phyloP scores from a whole-genome alignment of 1,139 yeast genomes.

The Pichia sp. region DNA sequence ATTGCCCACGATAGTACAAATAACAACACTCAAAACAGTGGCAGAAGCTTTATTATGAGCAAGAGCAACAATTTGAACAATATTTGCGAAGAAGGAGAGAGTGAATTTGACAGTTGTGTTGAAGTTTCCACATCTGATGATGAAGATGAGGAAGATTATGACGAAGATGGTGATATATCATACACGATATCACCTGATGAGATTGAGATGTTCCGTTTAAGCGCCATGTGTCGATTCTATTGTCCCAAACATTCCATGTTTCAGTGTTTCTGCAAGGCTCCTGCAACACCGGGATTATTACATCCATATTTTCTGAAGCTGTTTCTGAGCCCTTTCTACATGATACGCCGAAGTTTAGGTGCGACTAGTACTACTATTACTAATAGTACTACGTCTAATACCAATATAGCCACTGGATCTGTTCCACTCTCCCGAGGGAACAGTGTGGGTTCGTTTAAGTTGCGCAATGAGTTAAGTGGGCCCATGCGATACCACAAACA shows the following conservation, averaged over 20 bases:
- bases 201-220: constrained; percentile 20
- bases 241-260: constrained; percentile 24
- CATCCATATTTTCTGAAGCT: no score
- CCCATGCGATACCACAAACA: no score
- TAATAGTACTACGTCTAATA: no score
- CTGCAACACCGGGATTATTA: no score
- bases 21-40: constrained; percentile 23
- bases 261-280: constrained; percentile 18
- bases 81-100: constrained; percentile 15
- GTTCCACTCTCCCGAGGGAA: no score
- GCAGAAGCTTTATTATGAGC: no score
- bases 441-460: no score
- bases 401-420: no score
- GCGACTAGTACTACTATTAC: no score
- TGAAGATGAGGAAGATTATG: constrained; percentile 13
- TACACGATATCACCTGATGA: constrained; percentile 15
- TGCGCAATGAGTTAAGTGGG: no score
- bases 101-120: constrained; percentile 8
- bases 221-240: constrained; percentile 13
- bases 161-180: constrained; percentile 14
- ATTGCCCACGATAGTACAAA: constrained; percentile 16
- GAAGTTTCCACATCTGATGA: constrained; percentile 4
- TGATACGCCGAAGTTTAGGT: no score
- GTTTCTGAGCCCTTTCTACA: no score
- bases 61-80: constrained; percentile 3